Base-by-base conservation (phyloP, 495 filamentous ascomycete genomes). In the Tirmania nivea region DNA sequence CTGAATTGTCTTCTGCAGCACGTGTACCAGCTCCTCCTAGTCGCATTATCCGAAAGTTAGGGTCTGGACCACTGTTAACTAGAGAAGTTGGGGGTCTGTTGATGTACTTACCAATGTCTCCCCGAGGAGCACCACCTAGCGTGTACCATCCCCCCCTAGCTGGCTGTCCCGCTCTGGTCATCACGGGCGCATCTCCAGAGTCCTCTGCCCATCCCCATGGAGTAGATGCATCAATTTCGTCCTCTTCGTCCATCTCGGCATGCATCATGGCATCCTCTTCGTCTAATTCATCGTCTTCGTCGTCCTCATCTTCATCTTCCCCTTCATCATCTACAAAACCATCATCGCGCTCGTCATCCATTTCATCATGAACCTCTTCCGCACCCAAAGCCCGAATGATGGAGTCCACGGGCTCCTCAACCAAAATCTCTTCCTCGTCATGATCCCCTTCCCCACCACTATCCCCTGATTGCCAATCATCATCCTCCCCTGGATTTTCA, bases 231-330 rank as follows among this genome's bases (percentile, higher is more conserved):
- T 59, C 76, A 78, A 68, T 68, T 84, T 80, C 78, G 57, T 77
- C 78, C 64, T 79, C 79, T 50, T 80, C 78, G 35, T 80, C 76
- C 54, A 79, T 74, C 58, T 78, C 80, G 20, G 64, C 62, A 10
- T 56, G 55, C 34, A 59, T 61, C 57, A 78, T 69, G 52, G 72
- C 69, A 52, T 79, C 79, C 19, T 81, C 78, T 4, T 78, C 76
- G 31, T 81, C 78, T 51, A 74, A 69, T 49, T 88, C 84, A 34
- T 85, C 82, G 51, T 84, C 83, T 16, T 83, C 81, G 3, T 80
- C 78, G 47, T 83, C 79, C 9, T 82, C 80, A 50, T 72, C 71
- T 37, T 67, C 54, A 16, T 70, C 64, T 58, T 83, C 78, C 52
- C 78, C 79, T 34, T 78, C 78, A 57, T 80, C 77, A 50, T 78